These are phyloP conservation scores for Hippophae rhamnoides DNA, from an alignment of 306 rosid genomes.

Conservation along the genomic window DNA sequence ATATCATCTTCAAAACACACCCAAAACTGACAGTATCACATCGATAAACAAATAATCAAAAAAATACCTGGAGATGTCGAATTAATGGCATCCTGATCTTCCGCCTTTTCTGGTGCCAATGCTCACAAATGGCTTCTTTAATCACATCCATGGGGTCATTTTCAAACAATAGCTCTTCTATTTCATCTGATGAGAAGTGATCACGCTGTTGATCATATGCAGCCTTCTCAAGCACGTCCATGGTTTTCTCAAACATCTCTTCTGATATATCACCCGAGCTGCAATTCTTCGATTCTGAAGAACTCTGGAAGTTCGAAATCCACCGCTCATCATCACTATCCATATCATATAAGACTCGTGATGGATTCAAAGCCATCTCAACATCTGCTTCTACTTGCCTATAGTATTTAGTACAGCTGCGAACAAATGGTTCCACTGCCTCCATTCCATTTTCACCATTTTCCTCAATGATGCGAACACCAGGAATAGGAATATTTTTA, in stretches of 20 bases:
- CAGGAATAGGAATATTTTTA: slow-evolving; percentile 93
- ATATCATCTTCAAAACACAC: not conserved
- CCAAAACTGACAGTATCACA: not conserved
- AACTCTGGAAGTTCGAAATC: slow-evolving; percentile 35
- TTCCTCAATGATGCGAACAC: slow-evolving; percentile 69
- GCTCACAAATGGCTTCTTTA: slow-evolving; percentile 48
- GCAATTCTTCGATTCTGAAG: slow-evolving; percentile 28
- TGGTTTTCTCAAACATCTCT: slow-evolving; percentile 63
- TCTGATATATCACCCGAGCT: slow-evolving; percentile 33
- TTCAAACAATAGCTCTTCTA: slow-evolving; percentile 54
- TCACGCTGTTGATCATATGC: slow-evolving; percentile 55
- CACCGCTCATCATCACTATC: slow-evolving; percentile 92
- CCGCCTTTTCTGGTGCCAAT: slow-evolving; percentile 72
- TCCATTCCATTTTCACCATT: slow-evolving; percentile 51
- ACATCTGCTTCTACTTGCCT: slow-evolving; percentile 72
- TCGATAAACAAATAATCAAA: slow-evolving; percentile 1
- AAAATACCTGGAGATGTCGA: slow-evolving; percentile 82
- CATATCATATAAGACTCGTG: slow-evolving; percentile 75
- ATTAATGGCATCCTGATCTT: slow-evolving; percentile 77
- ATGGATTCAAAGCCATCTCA: slow-evolving; percentile 84
- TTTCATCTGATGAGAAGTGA: slow-evolving; percentile 57
- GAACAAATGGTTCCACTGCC: slow-evolving; percentile 31
- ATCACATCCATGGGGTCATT: slow-evolving; percentile 37
- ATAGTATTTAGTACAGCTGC: slow-evolving; percentile 54
- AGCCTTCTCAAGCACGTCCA: slow-evolving; percentile 88